Base-by-base conservation (phyloP, 768 basidiomycete genomes). In the Tylopilus sp. region DNA sequence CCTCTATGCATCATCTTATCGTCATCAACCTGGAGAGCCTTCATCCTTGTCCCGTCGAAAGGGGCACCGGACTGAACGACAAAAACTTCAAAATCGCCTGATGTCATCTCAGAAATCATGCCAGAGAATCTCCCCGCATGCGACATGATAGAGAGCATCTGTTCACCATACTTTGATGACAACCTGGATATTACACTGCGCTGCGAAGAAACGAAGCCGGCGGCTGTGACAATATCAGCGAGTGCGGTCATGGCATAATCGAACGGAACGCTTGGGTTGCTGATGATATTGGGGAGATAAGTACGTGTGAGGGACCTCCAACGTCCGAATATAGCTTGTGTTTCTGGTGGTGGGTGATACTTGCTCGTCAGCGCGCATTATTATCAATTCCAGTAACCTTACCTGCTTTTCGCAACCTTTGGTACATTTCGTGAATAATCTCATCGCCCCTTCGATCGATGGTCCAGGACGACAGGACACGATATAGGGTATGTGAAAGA, bases 61-160 rank as follows among this genome's bases (percentile, higher is more conserved):
- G n/a, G 10, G 1, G 7, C 22, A 15, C 48, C 48, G 2, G 48
- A 13, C n/a, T 13, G 40, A 6, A 35, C 23, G 1, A 12, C 8
- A 23, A 49, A 42, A 6, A 35, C 21, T 20, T 41, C 30, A 11
- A 42, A 49, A 35, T 49, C 31, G 4, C 40, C 48, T 0, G 48
- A 49, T 41, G 42, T 42, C 48, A 49, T 49, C 31, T 8, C 48
- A 35, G 48, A 41, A 15, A 35, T 12, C 30, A 42, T 49, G n/a
- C 20, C 13, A 20, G 17, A 8, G 3, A 49, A 18, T 9, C 2
- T 42, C 30, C 40, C 48, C 0, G 31, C 40, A 42, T 23, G 48
- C 11, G 18, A 42, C 10, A 49, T 12, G 13, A 49, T 42, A 7
- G 40, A 9, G 1, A 1, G 18, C 17, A 49, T 26, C 28, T 33